Evolutionary conservation across 192 early-diverging fungal species (phyloP).

Genomic region (Coemansia sp.): DNA sequence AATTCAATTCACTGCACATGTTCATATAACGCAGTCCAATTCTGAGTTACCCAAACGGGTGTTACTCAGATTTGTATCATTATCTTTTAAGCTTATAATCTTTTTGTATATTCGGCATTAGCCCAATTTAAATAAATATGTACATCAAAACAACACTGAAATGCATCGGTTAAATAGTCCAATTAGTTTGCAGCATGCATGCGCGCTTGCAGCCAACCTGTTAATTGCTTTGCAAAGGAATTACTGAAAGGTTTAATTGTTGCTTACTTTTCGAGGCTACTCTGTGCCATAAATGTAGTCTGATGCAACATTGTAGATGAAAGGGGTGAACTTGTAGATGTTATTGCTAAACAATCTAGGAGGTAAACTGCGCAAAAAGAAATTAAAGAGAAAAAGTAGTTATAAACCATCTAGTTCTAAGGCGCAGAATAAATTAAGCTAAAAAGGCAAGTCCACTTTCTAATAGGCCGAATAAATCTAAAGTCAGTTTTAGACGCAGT

Average conservation of each 20-base stretch:
- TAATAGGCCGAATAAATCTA: neutral
- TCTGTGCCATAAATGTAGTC: neutral
- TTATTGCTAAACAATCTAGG: constrained; percentile 10
- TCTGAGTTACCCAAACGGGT: neutral
- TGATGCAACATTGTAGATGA: neutral
- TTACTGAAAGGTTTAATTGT: neutral
- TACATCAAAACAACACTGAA: neutral
- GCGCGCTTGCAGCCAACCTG: neutral
- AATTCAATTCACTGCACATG: neutral
- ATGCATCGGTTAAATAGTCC: neutral
- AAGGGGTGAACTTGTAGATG: neutral
- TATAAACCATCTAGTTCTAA: neutral
- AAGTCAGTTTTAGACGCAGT: constrained; percentile 33
- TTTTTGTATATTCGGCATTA: neutral
- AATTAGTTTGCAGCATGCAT: neutral
- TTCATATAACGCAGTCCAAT: neutral
- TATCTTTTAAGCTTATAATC: neutral
- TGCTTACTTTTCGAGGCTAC: neutral
- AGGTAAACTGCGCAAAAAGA: neutral
- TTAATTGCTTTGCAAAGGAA: neutral
- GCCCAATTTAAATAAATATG: neutral
- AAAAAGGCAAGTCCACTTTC: neutral
- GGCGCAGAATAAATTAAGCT: neutral
- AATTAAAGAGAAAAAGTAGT: neutral
- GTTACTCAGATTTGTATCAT: neutral